Evolutionary conservation across 352 stramenopile genomes (phyloP), one percentile per base, ranked within the genome.

Genomic region (Pythium sukuiense): DNA sequence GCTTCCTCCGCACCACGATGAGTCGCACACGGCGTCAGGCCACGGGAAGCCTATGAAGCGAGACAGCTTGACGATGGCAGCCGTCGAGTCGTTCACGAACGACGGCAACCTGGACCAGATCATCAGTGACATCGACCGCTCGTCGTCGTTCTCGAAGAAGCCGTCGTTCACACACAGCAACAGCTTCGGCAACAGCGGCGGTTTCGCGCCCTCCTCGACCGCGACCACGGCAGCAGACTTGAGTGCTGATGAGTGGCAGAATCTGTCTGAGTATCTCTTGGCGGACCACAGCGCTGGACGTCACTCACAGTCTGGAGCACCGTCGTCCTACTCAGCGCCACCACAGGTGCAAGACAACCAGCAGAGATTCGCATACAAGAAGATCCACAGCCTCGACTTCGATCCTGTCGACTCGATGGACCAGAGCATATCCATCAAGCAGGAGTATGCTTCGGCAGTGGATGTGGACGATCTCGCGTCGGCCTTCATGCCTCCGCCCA

Each of bases 371-470:
- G 62, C 56, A 16, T 88, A 81, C 58, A 88, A 89, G 70, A 91
- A 91, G 72, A 81, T 83, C 46, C 82, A 91, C 63, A 93, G 85
- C 63, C 76, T 93, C 33, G 85, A 93, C 63, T 91, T 89, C 30
- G 79, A 89, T 61, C 77, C 70, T 0, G 69, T 80, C 14, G 79
- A 88, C 24, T 45, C 56, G 20, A 70, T 76, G 37, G 72, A 65
- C 50, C 26, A 65, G 29, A n/a, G 56, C 61, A 66, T 41, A 8
- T 55, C 65, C 5, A 66, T 87, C 67, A 87, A 87, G 67, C 60
- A 81, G 41, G 76, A 87, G 55, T 65, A 70, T 32, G 45, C 61
- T 11, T 67, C 66, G 41, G 74, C 72, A 29, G 71, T 79, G 66
- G 76, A 88, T n/a, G 76, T 83, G 43, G 73, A 85, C 26, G 70